Percentiles rank a stretch among this genome's conserved stretches.
These are phyloP conservation scores for Debaryomyces coudertii DNA, from an alignment of 1,139 yeast genomes.

Conservation along the genomic window DNA sequence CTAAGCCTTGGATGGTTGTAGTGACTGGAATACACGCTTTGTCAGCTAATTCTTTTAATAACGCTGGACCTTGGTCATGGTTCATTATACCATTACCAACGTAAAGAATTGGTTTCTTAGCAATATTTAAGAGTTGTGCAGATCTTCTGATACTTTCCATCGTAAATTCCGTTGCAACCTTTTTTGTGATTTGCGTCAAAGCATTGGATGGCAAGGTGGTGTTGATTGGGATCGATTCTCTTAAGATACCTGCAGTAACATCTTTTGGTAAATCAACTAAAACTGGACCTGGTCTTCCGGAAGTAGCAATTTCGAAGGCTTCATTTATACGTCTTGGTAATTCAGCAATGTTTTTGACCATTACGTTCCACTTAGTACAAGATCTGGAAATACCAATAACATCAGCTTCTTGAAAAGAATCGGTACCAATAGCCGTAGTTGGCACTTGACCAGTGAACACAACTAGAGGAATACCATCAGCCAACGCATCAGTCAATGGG, in stretches of 20 bases:
- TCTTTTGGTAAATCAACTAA: slow-evolving; percentile 97
- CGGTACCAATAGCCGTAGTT: slow-evolving; percentile 94
- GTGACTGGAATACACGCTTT: slow-evolving; percentile 95
- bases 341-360: slow-evolving; percentile 94
- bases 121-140: slow-evolving; percentile 74
- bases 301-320: slow-evolving; percentile 94
- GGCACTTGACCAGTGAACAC: slow-evolving; percentile 99
- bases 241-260: slow-evolving; percentile 88
- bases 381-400: slow-evolving; percentile 95
- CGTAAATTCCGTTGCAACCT: slow-evolving; percentile 77
- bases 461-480: slow-evolving; percentile 96
- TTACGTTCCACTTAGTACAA: slow-evolving; percentile 98
- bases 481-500: slow-evolving; percentile 96
- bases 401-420: slow-evolving; percentile 99
- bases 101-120: slow-evolving; percentile 86
- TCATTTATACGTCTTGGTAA: slow-evolving; percentile 94
- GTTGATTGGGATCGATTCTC: slow-evolving; percentile 84
- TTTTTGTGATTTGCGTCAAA: slow-evolving; percentile 67
- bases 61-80: slow-evolving; percentile 76
- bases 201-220: slow-evolving; percentile 85
- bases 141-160: slow-evolving; percentile 74
- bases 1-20: slow-evolving; percentile 91
- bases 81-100: slow-evolving; percentile 92
- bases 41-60: slow-evolving; percentile 82
- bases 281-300: slow-evolving; percentile 98